These are phyloP conservation scores for Arxiozyma bovina DNA, from an alignment of 1,139 yeast genomes.

Conservation along the genomic window DNA sequence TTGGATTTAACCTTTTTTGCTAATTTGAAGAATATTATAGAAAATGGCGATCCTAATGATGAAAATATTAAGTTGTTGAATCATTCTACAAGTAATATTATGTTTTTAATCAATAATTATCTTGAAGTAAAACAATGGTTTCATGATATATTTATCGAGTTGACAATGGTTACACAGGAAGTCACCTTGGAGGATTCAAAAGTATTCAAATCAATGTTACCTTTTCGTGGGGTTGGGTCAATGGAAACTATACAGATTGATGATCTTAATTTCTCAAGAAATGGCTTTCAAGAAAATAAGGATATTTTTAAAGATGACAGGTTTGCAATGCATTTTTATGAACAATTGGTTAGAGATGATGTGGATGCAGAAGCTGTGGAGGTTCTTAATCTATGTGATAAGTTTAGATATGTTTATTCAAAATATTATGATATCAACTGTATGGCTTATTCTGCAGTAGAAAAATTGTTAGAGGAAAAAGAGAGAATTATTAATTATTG, in stretches of 20 bases:
- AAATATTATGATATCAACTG: constrained; percentile 41
- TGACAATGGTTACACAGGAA: constrained; percentile 62
- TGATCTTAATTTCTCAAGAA: background rate
- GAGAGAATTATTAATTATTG: constrained; percentile 63
- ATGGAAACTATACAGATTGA: constrained; percentile 31
- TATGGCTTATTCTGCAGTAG: constrained; percentile 40
- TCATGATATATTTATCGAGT: constrained; percentile 52
- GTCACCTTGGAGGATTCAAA: constrained; percentile 67
- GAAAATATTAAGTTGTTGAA: constrained; percentile 27
- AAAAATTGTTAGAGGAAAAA: constrained; percentile 58
- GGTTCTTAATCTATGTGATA: constrained; percentile 38
- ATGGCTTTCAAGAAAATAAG: constrained; percentile 5
- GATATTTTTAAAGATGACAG: constrained; percentile 23
- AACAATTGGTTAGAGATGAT: constrained; percentile 31
- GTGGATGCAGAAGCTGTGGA: constrained; percentile 39
- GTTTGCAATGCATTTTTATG: background rate
- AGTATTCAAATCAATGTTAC: constrained; percentile 53
- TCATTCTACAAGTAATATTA: constrained; percentile 23
- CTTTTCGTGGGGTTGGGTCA: constrained; percentile 36
- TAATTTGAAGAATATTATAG: constrained; percentile 15
- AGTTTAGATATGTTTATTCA: constrained; percentile 28
- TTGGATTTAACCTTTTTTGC: constrained; percentile 27
- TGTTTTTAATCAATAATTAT: constrained; percentile 53
- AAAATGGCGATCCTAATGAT: constrained; percentile 12
- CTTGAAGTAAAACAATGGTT: constrained; percentile 65